Conservation (phyloP, 345 rosid species). For the Pistacia vera region DNA sequence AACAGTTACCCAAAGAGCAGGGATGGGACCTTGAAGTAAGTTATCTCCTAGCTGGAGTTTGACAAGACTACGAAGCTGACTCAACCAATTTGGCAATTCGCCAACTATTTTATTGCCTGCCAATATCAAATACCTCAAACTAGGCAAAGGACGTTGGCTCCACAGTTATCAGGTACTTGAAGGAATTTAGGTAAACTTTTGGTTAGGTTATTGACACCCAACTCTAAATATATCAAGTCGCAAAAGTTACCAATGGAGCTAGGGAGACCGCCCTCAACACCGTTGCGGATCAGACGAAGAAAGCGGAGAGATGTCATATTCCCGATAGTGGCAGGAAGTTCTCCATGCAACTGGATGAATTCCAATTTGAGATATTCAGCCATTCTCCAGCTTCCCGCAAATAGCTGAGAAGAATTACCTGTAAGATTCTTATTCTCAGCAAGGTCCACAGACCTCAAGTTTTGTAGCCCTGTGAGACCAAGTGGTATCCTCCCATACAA, state of each 20-base stretch:
- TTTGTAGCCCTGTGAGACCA: slow-evolving; percentile 37
- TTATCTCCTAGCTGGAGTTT: slow-evolving; percentile 28
- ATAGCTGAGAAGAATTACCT: slow-evolving; percentile 37
- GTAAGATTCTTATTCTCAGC: slow-evolving; percentile 36
- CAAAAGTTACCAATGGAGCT: slow-evolving; percentile 40
- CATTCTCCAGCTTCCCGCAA: slow-evolving; percentile 40
- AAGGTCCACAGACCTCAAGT: slow-evolving; percentile 31
- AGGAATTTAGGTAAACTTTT: slow-evolving; percentile 36
- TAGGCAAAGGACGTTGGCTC: slow-evolving; percentile 24
- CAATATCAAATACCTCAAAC: slow-evolving; percentile 31
- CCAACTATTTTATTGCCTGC: slow-evolving; percentile 31
- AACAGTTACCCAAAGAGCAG: slow-evolving; percentile 29
- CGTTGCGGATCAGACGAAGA: slow-evolving; percentile 25
- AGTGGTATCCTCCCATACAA: slow-evolving; percentile 43
- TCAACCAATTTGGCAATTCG: slow-evolving; percentile 41
- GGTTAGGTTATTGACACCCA: slow-evolving; percentile 38
- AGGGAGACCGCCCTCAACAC: slow-evolving; percentile 39
- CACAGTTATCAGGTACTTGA: slow-evolving; percentile 24
- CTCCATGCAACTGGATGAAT: slow-evolving; percentile 32
- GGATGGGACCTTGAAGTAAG: slow-evolving; percentile 36
- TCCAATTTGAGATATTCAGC: slow-evolving; percentile 30
- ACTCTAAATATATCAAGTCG: slow-evolving; percentile 28
- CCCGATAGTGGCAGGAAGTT: slow-evolving; percentile 45
- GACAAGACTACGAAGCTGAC: slow-evolving; percentile 29
- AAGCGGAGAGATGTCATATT: slow-evolving; percentile 37